phyloP scores from a whole-genome alignment of 495 filamentous ascomycete genomes.

The Aspergillus diversus region DNA sequence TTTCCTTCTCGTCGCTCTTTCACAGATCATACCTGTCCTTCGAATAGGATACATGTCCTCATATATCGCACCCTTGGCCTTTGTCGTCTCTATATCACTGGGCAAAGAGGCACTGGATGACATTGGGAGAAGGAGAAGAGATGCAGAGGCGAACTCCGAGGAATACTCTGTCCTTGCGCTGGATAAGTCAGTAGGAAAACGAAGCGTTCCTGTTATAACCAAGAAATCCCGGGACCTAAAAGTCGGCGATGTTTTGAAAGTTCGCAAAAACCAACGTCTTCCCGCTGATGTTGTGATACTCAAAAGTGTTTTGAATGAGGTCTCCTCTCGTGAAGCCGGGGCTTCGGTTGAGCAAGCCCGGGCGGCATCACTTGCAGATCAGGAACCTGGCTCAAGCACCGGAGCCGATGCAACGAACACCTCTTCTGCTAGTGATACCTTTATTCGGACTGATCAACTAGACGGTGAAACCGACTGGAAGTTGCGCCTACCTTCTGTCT shows the following conservation, averaged over 20 bases:
- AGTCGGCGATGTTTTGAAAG: constrained; percentile 91
- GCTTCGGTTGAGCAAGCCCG: constrained; percentile 31
- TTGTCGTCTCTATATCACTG: constrained; percentile 87
- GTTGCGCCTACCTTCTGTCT: constrained; percentile 78
- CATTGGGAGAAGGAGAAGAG: constrained; percentile 79
- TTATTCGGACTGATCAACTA: constrained; percentile 96
- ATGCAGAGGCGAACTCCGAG: constrained; percentile 94
- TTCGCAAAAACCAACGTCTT: constrained; percentile 87
- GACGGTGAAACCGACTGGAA: constrained; percentile 99
- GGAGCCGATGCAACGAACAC: constrained; percentile 19
- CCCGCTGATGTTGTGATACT: constrained; percentile 94
- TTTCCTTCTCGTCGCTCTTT: constrained; percentile 92
- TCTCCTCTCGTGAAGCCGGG: constrained; percentile 26
- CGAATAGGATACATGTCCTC: constrained; percentile 94
- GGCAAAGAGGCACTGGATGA: constrained; percentile 98
- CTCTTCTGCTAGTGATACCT: constrained; percentile 74
- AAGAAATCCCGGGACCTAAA: constrained; percentile 88
- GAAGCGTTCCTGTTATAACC: constrained; percentile 56
- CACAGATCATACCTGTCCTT: constrained; percentile 85
- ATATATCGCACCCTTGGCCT: constrained; percentile 89
- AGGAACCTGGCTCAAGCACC: constrained; percentile 17
- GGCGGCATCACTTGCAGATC: constrained; percentile 2
- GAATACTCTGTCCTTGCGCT: constrained; percentile 80
- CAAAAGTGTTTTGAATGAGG: constrained; percentile 76
- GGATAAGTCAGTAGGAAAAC: constrained; percentile 32